These are phyloP conservation scores for Macrolepiota dolichaula DNA, from an alignment of 768 basidiomycete species.

Conservation along the genomic window DNA sequence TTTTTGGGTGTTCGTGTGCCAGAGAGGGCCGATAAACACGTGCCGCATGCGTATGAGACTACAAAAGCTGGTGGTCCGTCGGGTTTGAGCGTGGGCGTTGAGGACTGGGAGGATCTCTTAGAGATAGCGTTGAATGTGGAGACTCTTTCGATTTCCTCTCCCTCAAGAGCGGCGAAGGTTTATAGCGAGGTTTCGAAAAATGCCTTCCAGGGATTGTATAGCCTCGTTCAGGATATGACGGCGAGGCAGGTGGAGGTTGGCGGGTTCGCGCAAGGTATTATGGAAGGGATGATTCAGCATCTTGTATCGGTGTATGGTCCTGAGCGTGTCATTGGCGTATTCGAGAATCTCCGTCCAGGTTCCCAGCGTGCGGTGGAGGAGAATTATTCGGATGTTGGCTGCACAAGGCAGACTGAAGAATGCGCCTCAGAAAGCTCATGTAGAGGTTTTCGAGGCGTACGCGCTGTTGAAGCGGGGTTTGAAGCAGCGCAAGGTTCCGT, in stretches of 20 bases:
- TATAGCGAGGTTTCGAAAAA: background rate
- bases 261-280: background rate
- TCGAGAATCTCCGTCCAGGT: conserved; percentile 28
- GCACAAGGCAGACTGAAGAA: background rate
- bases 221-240: conserved; percentile 1
- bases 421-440: background rate
- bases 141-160: background rate
- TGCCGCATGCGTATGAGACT: background rate
- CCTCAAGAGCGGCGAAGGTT: background rate
- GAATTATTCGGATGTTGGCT: conserved; percentile 10
- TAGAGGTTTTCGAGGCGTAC: conserved; percentile 35
- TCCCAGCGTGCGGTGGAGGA: conserved; percentile 23
- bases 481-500: conserved; percentile 44
- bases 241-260: background rate
- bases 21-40: background rate
- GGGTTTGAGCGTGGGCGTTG: background rate
- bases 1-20: background rate
- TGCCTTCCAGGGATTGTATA: conserved; percentile 1
- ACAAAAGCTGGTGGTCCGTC: background rate
- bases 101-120: conserved; percentile 5
- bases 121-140: background rate
- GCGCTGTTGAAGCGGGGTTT: conserved; percentile 43
- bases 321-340: conserved; percentile 22
- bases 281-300: conserved; percentile 7
- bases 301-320: conserved; percentile 6